Evolutionary conservation across 495 filamentous ascomycete genomes (phyloP).

Genomic region (Aspergillus carlsbadensis): DNA sequence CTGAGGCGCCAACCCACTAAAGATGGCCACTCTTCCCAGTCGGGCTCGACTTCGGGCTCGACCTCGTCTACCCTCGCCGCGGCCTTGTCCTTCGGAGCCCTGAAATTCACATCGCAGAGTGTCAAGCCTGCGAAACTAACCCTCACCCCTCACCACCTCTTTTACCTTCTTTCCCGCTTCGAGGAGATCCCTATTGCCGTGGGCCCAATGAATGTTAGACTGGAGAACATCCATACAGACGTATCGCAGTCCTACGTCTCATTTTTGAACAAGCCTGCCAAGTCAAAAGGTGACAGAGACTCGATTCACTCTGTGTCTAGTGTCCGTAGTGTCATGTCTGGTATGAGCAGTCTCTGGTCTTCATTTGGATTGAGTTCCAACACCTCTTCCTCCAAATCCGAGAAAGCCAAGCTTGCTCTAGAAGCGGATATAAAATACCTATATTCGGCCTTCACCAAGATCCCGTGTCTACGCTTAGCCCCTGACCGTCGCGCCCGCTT

Average conservation of each 20-base stretch:
- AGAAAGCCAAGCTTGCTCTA: constrained; percentile 81
- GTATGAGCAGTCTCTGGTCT: constrained; percentile 90
- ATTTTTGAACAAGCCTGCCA: constrained; percentile 78
- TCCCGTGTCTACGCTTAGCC: constrained; percentile 82
- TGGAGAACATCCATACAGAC: constrained; percentile 92
- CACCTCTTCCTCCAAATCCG: constrained; percentile 72
- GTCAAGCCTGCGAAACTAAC: constrained; percentile 88
- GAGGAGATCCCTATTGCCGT: constrained; percentile 88
- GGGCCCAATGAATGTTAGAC: constrained; percentile 90
- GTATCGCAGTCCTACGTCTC: constrained; percentile 90
- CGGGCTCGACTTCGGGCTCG: constrained; percentile 51
- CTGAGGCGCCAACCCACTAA: constrained; percentile 66
- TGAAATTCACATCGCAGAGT: constrained; percentile 79
- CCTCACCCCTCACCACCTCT: constrained; percentile 95
- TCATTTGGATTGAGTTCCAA: constrained; percentile 76
- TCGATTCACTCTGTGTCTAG: constrained; percentile 96
- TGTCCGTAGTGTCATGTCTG: constrained; percentile 94
- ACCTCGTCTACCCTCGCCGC: constrained; percentile 72
- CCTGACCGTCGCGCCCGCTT: constrained; percentile 86
- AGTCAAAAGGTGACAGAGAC: constrained; percentile 73
- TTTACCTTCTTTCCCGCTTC: constrained; percentile 91
- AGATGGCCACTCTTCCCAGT: constrained; percentile 58
- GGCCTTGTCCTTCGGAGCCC: constrained; percentile 78
- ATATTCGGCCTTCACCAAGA: constrained; percentile 98
- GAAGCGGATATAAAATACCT: constrained; percentile 90